Evolutionary conservation across 192 early-diverging fungal species (phyloP).

Genomic region (Radiomyces spectabilis): DNA sequence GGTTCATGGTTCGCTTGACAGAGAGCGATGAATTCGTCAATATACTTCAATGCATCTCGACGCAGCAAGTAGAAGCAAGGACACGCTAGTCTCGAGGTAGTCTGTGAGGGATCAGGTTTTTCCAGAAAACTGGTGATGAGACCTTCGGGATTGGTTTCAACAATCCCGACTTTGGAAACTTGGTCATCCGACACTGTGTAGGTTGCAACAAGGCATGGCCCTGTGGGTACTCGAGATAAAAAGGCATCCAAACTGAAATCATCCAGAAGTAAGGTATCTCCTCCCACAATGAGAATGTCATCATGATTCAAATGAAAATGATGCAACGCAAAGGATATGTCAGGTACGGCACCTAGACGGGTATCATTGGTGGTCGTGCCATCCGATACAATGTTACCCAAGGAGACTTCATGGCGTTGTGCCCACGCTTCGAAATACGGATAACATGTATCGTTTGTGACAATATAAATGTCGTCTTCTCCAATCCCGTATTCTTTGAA

Average conservation of each 20-base stretch:
- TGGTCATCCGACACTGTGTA: conserved; percentile 34
- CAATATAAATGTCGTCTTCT: conserved; percentile 21
- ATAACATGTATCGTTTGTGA: conserved; percentile 41
- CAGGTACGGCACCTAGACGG: conserved; percentile 49
- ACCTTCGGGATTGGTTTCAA: conserved; percentile 27
- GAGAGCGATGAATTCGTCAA: conserved; percentile 38
- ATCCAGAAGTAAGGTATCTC: conserved; percentile 50
- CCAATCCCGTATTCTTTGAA: conserved; percentile 6
- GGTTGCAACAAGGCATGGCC: conserved; percentile 33
- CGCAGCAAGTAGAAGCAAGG: conserved; percentile 55
- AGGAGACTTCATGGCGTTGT: conserved; percentile 17
- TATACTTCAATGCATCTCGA: conserved; percentile 7
- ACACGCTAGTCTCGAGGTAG: conserved; percentile 39
- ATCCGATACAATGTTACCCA: conserved; percentile 39
- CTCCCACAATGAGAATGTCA: conserved; percentile 45
- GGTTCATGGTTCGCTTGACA: conserved; percentile 22
- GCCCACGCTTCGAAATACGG: conserved; percentile 39
- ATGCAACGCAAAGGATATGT: conserved; percentile 37
- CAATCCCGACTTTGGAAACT: conserved; percentile 49
- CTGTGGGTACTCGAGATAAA: background rate
- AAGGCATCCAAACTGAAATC: conserved; percentile 43
- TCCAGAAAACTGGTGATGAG: conserved; percentile 41
- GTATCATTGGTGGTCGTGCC: conserved; percentile 38
- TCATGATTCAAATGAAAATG: conserved; percentile 14
- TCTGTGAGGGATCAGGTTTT: conserved; percentile 42